phyloP scores from a whole-genome alignment of 192 early-diverging fungal genomes.

The Coemansia sp. region DNA sequence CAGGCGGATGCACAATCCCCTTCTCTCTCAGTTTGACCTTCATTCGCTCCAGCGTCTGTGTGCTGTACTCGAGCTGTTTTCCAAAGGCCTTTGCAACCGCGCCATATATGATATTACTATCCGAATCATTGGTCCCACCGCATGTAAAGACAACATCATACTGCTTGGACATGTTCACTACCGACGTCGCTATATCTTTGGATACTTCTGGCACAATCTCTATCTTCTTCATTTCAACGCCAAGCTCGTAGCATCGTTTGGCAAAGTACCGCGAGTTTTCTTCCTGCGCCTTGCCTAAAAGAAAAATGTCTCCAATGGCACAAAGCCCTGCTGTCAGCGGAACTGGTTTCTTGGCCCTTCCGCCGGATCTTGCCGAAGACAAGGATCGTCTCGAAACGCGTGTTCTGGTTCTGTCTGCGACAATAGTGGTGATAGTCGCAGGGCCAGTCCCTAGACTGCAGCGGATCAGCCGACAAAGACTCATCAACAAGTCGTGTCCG shows the following conservation, averaged over 20 bases:
- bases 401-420: neutral
- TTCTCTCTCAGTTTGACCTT: constrained; percentile 21
- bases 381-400: neutral
- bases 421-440: neutral
- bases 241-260: constrained; percentile 60
- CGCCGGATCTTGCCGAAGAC: neutral
- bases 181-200: constrained; percentile 46
- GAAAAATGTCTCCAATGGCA: constrained; percentile 75
- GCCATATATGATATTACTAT: constrained; percentile 69
- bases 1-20: constrained; percentile 15
- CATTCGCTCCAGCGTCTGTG: constrained; percentile 62
- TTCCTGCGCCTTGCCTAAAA: constrained; percentile 71
- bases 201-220: constrained; percentile 53
- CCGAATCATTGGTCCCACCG: constrained; percentile 73
- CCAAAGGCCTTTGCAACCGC: constrained; percentile 63
- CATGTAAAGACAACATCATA: constrained; percentile 69
- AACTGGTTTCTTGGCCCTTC: neutral
- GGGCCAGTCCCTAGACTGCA: neutral
- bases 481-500: neutral
- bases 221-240: constrained; percentile 60
- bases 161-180: constrained; percentile 49
- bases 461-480: neutral
- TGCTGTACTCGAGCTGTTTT: constrained; percentile 55
- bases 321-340: constrained; percentile 55
- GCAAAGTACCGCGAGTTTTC: constrained; percentile 64